These are phyloP conservation scores for Vitis riparia DNA, from an alignment of 164 flowering plant species.

Conservation along the genomic window DNA sequence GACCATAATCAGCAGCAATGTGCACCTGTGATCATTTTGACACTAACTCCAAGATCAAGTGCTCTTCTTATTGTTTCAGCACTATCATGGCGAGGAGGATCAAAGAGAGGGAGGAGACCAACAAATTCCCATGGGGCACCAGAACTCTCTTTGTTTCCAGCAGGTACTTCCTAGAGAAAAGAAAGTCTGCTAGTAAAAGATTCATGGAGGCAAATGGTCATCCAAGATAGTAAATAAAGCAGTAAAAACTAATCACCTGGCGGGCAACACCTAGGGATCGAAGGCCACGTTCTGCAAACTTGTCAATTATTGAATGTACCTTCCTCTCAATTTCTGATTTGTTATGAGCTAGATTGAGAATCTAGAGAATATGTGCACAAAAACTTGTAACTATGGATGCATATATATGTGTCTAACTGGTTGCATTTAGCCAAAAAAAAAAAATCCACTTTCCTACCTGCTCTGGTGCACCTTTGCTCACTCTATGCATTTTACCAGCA, in stretches of 20 bases:
- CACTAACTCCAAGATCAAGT: slow-evolving; percentile 66
- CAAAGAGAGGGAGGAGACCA: slow-evolving; percentile 70
- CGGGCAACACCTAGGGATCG: slow-evolving; percentile 68
- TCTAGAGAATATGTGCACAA: slow-evolving; percentile 25
- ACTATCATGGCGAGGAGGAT: slow-evolving; percentile 78
- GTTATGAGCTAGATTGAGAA: slow-evolving; percentile 49
- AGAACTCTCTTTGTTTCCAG: slow-evolving; percentile 48
- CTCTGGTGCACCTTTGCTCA: slow-evolving; percentile 70
- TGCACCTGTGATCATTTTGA: slow-evolving; percentile 72
- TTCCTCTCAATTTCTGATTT: slow-evolving; percentile 41
- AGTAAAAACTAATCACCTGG: slow-evolving; percentile 36
- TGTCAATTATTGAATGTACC: slow-evolving; percentile 58
- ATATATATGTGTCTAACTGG: too few relatives aligned
- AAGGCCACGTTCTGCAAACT: slow-evolving; percentile 68
- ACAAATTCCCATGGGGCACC: slow-evolving; percentile 77
- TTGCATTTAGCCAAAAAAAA: too few relatives aligned
- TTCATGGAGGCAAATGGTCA: too few relatives aligned
- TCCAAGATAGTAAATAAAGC: not conserved
- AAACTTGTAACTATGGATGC: not conserved
- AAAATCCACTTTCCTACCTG: slow-evolving; percentile 31
- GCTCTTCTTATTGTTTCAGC: slow-evolving; percentile 69
- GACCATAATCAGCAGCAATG: not conserved
- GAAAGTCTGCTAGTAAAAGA: not conserved
- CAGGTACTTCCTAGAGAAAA: slow-evolving; percentile 53
- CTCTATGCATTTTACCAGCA: slow-evolving; percentile 53